Percentiles rank a stretch among this genome's conserved stretches.
These are phyloP conservation scores for Myxozyma mucilagina DNA, from an alignment of 805 yeast species.

Conservation along the genomic window DNA sequence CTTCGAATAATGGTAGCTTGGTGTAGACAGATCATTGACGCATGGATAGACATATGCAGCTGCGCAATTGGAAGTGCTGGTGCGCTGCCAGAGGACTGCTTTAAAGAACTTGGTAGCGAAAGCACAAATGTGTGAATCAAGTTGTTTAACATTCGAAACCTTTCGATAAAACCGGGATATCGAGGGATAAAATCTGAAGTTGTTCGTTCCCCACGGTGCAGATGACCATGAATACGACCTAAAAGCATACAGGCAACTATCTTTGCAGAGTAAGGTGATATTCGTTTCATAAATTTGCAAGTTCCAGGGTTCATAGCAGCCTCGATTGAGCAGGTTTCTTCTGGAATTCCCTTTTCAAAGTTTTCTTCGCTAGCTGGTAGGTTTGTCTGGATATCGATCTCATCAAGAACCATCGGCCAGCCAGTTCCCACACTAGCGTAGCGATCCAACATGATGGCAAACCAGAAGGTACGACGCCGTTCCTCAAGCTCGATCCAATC, in stretches of 20 bases:
- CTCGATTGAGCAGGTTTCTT: conserved; percentile 3
- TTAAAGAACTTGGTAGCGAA: conserved; percentile 12
- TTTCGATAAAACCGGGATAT: conserved; percentile 14
- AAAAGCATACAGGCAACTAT: conserved; percentile 7
- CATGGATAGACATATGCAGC: conserved; percentile 19
- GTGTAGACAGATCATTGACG: conserved; percentile 23
- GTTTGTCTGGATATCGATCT: conserved; percentile 31
- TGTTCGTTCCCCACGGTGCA: conserved; percentile 20
- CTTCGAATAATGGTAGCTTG: conserved; percentile 19
- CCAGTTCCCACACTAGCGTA: conserved; percentile 37
- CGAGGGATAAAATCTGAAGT: conserved; percentile 1
- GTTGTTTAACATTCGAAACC: conserved; percentile 11
- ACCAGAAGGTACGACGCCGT: conserved; percentile 39
- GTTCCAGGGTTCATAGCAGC: conserved; percentile 2
- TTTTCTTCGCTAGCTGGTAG: conserved; percentile 36
- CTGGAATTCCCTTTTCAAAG: conserved; percentile 12
- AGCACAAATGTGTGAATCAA: conserved; percentile 5
- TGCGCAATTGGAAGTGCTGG: conserved; percentile 8
- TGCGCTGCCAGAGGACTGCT: conserved; percentile 7
- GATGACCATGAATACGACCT: conserved; percentile 21
- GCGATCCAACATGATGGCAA: conserved; percentile 33
- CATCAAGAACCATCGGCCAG: conserved; percentile 34
- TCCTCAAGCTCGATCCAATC: conserved; percentile 35
- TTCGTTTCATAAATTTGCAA: neutral
- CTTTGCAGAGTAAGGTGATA: conserved; percentile 14